phyloP scores from a whole-genome alignment of 768 basidiomycete genomes.

The Scleroderma citrinum region DNA sequence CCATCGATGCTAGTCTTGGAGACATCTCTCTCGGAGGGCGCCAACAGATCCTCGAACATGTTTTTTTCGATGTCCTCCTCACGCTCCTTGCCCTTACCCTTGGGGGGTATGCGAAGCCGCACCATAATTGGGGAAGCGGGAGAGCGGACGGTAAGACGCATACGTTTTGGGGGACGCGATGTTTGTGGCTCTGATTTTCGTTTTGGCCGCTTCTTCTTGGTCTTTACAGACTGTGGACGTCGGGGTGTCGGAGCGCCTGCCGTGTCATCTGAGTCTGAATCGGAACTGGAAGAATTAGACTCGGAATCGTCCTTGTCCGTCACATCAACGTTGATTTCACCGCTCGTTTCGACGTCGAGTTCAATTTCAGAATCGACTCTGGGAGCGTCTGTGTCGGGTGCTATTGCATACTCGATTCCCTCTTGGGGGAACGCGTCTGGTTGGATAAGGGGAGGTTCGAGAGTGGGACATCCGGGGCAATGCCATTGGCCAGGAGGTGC shows the following conservation, averaged over 20 bases:
- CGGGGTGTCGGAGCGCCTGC: constrained; percentile 11
- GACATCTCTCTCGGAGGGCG: constrained; percentile 63
- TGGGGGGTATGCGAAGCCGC: constrained; percentile 50
- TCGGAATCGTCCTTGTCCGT: constrained; percentile 19
- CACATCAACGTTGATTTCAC: constrained; percentile 21
- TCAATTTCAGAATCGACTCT: constrained; percentile 27
- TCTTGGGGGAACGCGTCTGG: constrained; percentile 42
- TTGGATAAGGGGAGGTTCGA: constrained; percentile 10
- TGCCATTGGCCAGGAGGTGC: constrained; percentile 76
- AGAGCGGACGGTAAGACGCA: constrained; percentile 37
- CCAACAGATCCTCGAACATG: constrained; percentile 82
- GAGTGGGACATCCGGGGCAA: constrained; percentile 57
- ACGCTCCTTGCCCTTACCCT: constrained; percentile 62
- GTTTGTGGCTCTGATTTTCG: constrained; percentile 14
- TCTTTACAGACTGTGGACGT: constrained; percentile 16
- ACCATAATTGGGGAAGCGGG: constrained; percentile 36
- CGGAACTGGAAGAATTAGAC: constrained; percentile 26
- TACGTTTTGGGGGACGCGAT: constrained; percentile 38
- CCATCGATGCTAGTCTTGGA: constrained; percentile 56
- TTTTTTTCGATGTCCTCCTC: constrained; percentile 58
- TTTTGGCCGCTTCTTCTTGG: constrained; percentile 24
- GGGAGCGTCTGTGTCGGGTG: constrained; percentile 23
- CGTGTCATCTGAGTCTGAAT: constrained; percentile 18
- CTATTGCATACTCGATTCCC: constrained; percentile 15
- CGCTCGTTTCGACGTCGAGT: constrained; percentile 24